Base-by-base conservation (phyloP, 2,329 filamentous ascomycete species). In the Pleomassaria siparia region DNA sequence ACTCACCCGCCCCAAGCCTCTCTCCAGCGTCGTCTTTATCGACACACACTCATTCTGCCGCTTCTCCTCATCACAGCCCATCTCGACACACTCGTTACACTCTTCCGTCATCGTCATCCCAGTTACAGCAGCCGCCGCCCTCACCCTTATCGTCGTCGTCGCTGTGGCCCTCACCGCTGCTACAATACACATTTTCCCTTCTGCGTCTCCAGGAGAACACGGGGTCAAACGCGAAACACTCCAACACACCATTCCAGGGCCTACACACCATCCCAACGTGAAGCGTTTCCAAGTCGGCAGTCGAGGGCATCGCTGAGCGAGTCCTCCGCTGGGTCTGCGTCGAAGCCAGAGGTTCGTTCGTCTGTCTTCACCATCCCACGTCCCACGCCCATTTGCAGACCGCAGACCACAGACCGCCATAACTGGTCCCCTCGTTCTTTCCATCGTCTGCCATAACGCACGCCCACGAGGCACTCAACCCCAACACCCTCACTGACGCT, bases 251-350 rank as follows among this genome's bases (percentile, higher is more conserved):
- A 69, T 69, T 69, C 66, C 64, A 62, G 59, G 57, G 55, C 58
- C 53, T 46, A 41, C 55, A 47, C 55, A 47, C 57, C 50, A 57
- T 55, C 63, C 65, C 64, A 63, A 67, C 67, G 54, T 66, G 54
- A 58, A 57, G 64, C 56, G 67, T 71, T 71, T 70, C 67, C 62
- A 61, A 59, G 49, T 54, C 55, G 48, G 48, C 59, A 56, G 49
- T 57, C 49, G 53, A 60, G 55, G 61, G 50, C 61, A 56, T 69
- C 65, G 65, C 51, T 64, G 63, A 66, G 53, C 65, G 65, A 68
- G 62, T 62, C 60, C 56, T 61, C 58, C 49, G 49, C 56, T 55
- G 45, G 36, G 32, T 49, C 49, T 36, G 39, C 46, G 42, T 58
- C 54, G 47, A 47, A 49, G 53, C 49, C 55, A 49, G 40, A 44